Percentiles rank a stretch among this genome's conserved stretches.
phyloP scores from a whole-genome alignment of 2,329 filamentous ascomycete genomes.

The Ascochyta pisi region DNA sequence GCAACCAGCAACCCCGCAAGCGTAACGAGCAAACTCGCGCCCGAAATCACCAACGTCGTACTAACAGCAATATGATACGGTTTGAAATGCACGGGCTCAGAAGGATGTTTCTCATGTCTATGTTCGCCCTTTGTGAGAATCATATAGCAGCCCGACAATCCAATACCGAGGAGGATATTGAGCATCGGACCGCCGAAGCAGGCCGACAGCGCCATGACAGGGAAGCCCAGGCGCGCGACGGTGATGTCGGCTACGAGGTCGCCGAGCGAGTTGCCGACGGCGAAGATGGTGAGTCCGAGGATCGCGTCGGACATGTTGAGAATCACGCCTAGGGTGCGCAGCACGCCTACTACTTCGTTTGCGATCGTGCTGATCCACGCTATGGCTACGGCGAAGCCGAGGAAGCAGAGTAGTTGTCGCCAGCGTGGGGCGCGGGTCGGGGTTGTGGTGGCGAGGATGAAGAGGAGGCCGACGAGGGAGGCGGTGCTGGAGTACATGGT shows the following conservation, averaged over 20 bases:
- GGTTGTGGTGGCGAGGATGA: slow-evolving; percentile 73
- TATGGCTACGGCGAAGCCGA: slow-evolving; percentile 90
- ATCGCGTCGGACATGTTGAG: slow-evolving; percentile 94
- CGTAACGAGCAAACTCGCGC: slow-evolving; percentile 81
- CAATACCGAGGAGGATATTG: slow-evolving; percentile 93
- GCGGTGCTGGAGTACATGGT: slow-evolving; percentile 52
- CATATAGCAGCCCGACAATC: slow-evolving; percentile 89
- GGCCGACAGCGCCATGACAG: slow-evolving; percentile 92
- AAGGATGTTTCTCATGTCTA: slow-evolving; percentile 71
- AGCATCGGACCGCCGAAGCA: slow-evolving; percentile 99
- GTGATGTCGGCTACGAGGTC: slow-evolving; percentile 96
- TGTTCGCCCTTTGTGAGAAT: slow-evolving; percentile 74
- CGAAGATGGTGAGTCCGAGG: slow-evolving; percentile 92
- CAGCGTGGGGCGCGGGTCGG: slow-evolving; percentile 72
- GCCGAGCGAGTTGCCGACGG: slow-evolving; percentile 92
- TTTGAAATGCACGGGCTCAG: slow-evolving; percentile 69
- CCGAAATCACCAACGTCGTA: slow-evolving; percentile 83
- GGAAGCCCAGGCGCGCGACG: slow-evolving; percentile 89
- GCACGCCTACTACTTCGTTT: slow-evolving; percentile 90
- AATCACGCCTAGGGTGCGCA: slow-evolving; percentile 92
- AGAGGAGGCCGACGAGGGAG: slow-evolving; percentile 70
- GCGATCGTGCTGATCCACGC: slow-evolving; percentile 97
- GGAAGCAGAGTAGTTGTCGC: slow-evolving; percentile 80
- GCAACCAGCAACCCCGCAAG: slow-evolving; percentile 77
- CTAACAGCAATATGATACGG: slow-evolving; percentile 85